These are phyloP conservation scores for Sclerospora graminicola DNA, from an alignment of 352 stramenopile genomes.

Conservation along the genomic window DNA sequence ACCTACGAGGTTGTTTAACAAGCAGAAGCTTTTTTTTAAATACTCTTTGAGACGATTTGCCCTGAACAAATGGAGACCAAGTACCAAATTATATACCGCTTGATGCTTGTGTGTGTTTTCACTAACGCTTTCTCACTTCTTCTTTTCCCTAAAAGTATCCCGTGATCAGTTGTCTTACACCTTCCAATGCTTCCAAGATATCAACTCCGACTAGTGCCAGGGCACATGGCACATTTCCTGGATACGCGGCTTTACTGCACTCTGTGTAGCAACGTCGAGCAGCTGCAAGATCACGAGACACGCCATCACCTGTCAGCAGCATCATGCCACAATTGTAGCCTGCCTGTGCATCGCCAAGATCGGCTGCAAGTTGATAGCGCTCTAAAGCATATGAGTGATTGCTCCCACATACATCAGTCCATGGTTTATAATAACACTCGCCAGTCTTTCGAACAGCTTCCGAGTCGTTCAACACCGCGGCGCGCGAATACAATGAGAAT, in stretches of 20 bases:
- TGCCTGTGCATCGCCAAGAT: conserved; percentile 49
- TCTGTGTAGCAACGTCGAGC: conserved; percentile 42
- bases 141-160: background rate
- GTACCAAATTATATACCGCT: background rate
- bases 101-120: background rate
- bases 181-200: conserved; percentile 6
- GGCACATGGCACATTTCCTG: conserved; percentile 50
- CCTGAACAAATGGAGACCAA: too few relatives aligned
- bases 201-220: conserved; percentile 31
- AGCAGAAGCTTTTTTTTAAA: too few relatives aligned
- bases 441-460: conserved; percentile 64
- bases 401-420: conserved; percentile 35
- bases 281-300: conserved; percentile 24
- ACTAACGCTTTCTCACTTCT: background rate
- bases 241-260: conserved; percentile 43
- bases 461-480: conserved; percentile 51
- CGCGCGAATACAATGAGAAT: conserved; percentile 41
- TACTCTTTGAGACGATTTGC: too few relatives aligned
- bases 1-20: conserved; percentile 60
- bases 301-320: conserved; percentile 36
- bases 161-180: conserved; percentile 1
- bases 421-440: conserved; percentile 50
- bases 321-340: conserved; percentile 57
- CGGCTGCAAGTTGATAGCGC: conserved; percentile 36
- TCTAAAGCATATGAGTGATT: conserved; percentile 47